Conservation (phyloP, 495 filamentous ascomycete species). For the Penicillium canescens region DNA sequence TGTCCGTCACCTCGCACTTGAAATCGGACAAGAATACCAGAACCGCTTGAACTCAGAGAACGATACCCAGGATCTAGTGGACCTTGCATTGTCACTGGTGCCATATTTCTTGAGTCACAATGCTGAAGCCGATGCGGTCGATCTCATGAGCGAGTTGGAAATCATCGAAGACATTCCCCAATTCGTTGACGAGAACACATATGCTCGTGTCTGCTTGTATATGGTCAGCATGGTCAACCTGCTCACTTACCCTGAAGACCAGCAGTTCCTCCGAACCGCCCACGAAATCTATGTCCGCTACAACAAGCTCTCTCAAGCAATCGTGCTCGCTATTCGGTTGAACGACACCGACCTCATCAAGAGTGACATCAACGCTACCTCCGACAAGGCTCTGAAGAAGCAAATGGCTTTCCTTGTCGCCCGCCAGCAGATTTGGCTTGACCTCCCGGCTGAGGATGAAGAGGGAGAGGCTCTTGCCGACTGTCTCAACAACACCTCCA, state of each 20-base stretch:
- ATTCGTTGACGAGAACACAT: conserved; percentile 92
- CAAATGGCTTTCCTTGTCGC: conserved; percentile 94
- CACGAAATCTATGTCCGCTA: conserved; percentile 91
- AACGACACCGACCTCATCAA: conserved; percentile 82
- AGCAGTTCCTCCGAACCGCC: conserved; percentile 86
- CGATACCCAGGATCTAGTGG: conserved; percentile 69
- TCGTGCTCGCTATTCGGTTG: conserved; percentile 89
- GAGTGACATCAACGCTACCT: conserved; percentile 73
- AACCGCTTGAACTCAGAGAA: conserved; percentile 69
- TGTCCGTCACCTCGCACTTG: conserved; percentile 89
- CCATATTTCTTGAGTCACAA: conserved; percentile 97
- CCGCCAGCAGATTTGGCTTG: conserved; percentile 85
- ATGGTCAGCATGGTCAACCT: conserved; percentile 99
- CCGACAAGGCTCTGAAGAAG: conserved; percentile 80
- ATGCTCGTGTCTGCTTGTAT: conserved; percentile 89
- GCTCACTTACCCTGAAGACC: conserved; percentile 94
- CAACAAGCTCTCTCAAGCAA: conserved; percentile 88
- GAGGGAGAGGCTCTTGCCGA: conserved; percentile 75
- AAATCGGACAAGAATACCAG: conserved; percentile 91
- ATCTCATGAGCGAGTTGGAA: conserved; percentile 93
- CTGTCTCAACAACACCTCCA: conserved; percentile 80
- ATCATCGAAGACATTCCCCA: conserved; percentile 91
- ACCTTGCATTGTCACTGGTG: conserved; percentile 80
- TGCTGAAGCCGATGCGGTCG: conserved; percentile 96
- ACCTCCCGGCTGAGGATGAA: conserved; percentile 57